Evolutionary conservation across 1,284 basidiomycete species (phyloP), one percentile per base, ranked within the genome.

Genomic region (Vanrija humicola): DNA sequence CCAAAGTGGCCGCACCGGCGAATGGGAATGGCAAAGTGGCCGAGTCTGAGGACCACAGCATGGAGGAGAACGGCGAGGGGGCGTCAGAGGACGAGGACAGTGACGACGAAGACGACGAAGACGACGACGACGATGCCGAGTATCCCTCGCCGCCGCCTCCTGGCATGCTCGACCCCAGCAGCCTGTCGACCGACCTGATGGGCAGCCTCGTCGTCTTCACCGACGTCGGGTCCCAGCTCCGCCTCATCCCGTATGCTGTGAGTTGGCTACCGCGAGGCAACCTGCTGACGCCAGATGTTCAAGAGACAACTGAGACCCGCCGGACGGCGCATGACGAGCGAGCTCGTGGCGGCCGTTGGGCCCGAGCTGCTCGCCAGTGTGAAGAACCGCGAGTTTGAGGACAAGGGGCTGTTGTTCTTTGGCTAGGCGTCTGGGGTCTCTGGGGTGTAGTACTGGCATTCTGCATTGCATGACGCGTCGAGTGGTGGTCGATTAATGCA

Each of bases 131-230:
- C 16, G 44, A 44, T 18, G 59, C 48, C 15, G 58, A 54, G 3
- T 72, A 63, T 50, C 72, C 72, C 1, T 47, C 55, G 0, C 68
- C 69, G 4, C 62, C 72, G 2, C 73, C 73, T 6, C 75, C 74
- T 1, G 68, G 73, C 0, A 76, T 73, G 54, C 48, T 56, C 7
- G 62, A 71, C 47, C 69, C 69, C 0, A 5, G 43, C 0, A 14
- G 23, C 0, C 52, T 75, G n/a, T n/a, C 59, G 5, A 43, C 61
- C 5, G 48, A 55, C 2, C 21, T 58, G 9, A n/a, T 75, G 0
- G 62, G 66, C 25, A 18, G 47, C 5, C 52, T 73, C n/a, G 42
- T 72, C 4, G 63, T 75, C 8, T 51, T 72, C 25, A 54, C 61
- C 43, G 48, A 43, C 5, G 46, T 49, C 14, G 54, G 50, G 3